Percentiles rank a stretch among this genome's conserved stretches.
Conservation (phyloP, 2,329 filamentous ascomycete genomes). For the Diaporthe aspalathi region DNA sequence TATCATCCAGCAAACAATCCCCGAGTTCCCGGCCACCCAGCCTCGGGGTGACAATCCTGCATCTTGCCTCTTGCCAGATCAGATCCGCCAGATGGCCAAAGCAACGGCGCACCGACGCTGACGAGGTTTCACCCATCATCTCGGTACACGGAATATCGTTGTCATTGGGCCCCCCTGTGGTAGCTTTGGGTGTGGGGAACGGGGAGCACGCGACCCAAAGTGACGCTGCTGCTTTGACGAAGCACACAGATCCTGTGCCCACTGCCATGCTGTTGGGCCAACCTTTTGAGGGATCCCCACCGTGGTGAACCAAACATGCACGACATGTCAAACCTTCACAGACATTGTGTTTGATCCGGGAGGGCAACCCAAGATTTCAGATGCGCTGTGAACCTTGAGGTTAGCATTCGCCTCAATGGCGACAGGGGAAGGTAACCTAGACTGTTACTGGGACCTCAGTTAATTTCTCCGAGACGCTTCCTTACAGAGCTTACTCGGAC, state of each 20-base stretch:
- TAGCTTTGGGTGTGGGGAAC: not conserved
- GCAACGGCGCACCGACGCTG: conserved; percentile 7
- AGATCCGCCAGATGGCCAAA: conserved; percentile 22
- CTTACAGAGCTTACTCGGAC: not conserved
- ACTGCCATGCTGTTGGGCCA: too few species aligned
- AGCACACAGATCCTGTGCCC: not conserved
- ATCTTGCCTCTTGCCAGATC: conserved; percentile 16
- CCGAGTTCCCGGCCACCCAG: conserved; percentile 1
- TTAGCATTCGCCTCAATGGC: not conserved
- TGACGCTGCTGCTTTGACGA: not conserved
- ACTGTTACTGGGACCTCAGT: not conserved
- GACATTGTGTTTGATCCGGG: not conserved
- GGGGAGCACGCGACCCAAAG: conserved; percentile 12
- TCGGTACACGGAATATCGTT: not conserved
- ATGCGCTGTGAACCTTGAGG: not conserved
- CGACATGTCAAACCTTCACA: not conserved
- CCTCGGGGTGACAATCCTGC: conserved; percentile 19
- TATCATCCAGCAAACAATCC: not conserved
- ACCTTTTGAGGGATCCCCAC: too few species aligned
- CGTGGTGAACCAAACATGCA: not conserved
- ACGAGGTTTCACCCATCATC: conserved; percentile 18
- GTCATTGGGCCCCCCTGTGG: not conserved
- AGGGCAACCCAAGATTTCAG: not conserved
- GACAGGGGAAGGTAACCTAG: not conserved
- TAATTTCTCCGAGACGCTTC: not conserved